These are phyloP conservation scores for Rhynchospora breviuscula DNA, from an alignment of 176 grass and related monocot genomes.

Conservation along the genomic window DNA sequence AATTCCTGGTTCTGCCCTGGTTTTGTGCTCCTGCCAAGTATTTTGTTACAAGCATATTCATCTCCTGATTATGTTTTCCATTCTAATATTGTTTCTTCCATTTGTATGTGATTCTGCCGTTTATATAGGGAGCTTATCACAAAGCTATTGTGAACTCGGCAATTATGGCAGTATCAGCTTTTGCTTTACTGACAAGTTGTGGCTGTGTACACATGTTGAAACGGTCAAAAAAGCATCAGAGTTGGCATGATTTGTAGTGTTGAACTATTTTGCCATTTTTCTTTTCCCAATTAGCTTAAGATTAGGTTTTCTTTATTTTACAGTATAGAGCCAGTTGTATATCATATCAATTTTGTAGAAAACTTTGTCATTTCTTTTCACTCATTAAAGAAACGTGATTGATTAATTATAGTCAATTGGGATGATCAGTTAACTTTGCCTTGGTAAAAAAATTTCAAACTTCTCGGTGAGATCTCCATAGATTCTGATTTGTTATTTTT, in stretches of 20 bases:
- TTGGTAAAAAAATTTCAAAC: not conserved
- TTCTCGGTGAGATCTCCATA: not conserved
- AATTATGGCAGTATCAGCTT: slow-evolving; percentile 55
- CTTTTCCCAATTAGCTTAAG: not conserved
- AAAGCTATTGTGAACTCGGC: slow-evolving; percentile 50
- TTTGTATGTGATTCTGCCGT: slow-evolving; percentile 10
- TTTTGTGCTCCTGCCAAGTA: not conserved
- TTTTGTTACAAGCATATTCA: not conserved
- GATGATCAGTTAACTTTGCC: not conserved
- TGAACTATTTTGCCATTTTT: not conserved
- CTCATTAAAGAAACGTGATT: not conserved
- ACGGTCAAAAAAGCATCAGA: slow-evolving; percentile 66
- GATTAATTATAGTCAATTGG: not conserved
- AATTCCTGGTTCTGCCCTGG: too few species aligned
- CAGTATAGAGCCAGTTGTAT: not conserved
- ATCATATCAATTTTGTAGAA: slow-evolving; percentile 19
- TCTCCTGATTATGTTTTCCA: not conserved
- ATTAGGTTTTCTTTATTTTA: too few species aligned
- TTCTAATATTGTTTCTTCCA: not conserved
- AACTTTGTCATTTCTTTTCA: not conserved
- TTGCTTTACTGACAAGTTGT: slow-evolving; percentile 48
- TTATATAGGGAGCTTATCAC: slow-evolving; percentile 44
- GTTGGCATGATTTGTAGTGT: slow-evolving; percentile 42
- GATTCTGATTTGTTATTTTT: too few species aligned
- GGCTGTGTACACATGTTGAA: slow-evolving; percentile 53